Percentiles rank a stretch among this genome's conserved stretches.
These are phyloP conservation scores for Fusarium scirpi DNA, from an alignment of 2,329 filamentous ascomycete species.

Conservation along the genomic window DNA sequence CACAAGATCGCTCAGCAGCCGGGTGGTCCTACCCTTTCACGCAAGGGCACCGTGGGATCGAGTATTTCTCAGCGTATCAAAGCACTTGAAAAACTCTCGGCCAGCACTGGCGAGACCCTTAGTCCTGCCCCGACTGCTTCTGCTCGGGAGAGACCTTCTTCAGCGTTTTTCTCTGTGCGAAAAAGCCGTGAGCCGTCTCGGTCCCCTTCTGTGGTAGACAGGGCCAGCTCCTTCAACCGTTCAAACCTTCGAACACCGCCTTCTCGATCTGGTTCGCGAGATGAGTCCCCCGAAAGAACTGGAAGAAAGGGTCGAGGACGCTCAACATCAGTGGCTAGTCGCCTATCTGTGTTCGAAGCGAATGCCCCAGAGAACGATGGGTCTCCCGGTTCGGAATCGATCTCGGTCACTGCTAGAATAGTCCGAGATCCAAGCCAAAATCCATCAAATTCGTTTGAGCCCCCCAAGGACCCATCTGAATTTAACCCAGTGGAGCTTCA, in stretches of 20 bases:
- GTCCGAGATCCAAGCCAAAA: conserved; percentile 71
- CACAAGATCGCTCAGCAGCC: conserved; percentile 67
- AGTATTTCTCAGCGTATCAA: conserved; percentile 96
- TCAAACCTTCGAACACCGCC: conserved; percentile 49
- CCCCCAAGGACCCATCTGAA: conserved; percentile 57
- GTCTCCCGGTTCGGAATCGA: conserved; percentile 70
- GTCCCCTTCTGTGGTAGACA: conserved; percentile 60
- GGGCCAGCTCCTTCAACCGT: conserved; percentile 56
- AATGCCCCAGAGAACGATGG: conserved; percentile 35
- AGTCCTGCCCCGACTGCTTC: conserved; percentile 14
- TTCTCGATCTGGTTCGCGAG: conserved; percentile 54
- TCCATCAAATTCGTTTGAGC: conserved; percentile 56
- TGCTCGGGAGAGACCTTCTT: conserved; percentile 58
- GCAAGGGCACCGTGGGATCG: conserved; percentile 84
- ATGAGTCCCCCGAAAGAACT: conserved; percentile 60
- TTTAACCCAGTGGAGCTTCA: conserved; percentile 64
- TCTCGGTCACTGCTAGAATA: conserved; percentile 90
- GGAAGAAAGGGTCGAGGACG: conserved; percentile 57
- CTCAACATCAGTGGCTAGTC: conserved; percentile 66
- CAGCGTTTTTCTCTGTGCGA: conserved; percentile 71
- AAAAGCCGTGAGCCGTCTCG: conserved; percentile 60
- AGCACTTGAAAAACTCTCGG: conserved; percentile 83
- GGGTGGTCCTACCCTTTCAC: conserved; percentile 61
- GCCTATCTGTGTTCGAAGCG: conserved; percentile 67
- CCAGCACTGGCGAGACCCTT: conserved; percentile 48